Conservation (phyloP, 2,329 filamentous ascomycete genomes). For the Hypomyces perniciosus region DNA sequence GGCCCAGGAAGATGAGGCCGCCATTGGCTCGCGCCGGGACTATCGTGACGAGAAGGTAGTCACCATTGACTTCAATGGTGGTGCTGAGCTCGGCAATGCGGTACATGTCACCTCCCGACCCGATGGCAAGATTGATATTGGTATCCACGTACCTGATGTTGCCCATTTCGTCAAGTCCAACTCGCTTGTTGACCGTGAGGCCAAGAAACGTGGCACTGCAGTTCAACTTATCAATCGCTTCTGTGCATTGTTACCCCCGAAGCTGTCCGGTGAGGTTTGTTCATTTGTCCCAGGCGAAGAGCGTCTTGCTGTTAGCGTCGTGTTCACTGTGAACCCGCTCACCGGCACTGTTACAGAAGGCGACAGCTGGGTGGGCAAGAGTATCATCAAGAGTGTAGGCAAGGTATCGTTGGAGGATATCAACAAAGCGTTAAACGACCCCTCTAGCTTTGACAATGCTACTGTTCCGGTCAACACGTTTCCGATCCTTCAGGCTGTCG, state of each 20-base stretch:
- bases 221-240: conserved; percentile 89
- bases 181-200: conserved; percentile 91
- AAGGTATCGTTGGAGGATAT: conserved; percentile 82
- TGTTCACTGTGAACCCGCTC: conserved; percentile 81
- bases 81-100: conserved; percentile 83
- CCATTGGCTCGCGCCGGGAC: conserved; percentile 71
- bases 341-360: conserved; percentile 75
- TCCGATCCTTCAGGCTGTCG: conserved; percentile 71
- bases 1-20: conserved; percentile 71
- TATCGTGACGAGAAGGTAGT: conserved; percentile 86
- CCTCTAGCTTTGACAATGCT: conserved; percentile 55
- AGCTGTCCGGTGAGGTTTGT: conserved; percentile 80
- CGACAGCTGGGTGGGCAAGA: conserved; percentile 89
- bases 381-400: conserved; percentile 84
- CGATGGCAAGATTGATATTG: conserved; percentile 86
- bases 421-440: conserved; percentile 68
- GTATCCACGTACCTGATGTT: conserved; percentile 90
- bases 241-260: conserved; percentile 81
- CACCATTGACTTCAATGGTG: conserved; percentile 85
- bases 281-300: conserved; percentile 83
- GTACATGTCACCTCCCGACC: conserved; percentile 81
- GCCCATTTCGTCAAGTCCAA: conserved; percentile 96
- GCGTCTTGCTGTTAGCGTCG: conserved; percentile 82
- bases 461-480: conserved; percentile 69
- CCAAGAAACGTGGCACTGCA: conserved; percentile 93